Conservation (phyloP, 139 green algal genomes). For the Volvox reticuliferus region DNA sequence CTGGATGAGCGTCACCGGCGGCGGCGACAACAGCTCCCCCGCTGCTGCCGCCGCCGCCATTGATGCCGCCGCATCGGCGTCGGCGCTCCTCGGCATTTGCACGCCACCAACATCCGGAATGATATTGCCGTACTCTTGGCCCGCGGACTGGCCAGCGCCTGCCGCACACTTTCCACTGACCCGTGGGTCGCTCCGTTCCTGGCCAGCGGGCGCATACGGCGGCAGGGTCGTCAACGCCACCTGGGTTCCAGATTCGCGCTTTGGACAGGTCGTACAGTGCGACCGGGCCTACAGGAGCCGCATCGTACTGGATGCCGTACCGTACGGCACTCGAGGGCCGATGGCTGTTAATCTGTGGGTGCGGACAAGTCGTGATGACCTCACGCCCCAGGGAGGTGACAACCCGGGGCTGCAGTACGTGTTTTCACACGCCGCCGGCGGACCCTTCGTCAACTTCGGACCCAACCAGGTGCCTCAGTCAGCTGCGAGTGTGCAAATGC, state of each 20-base stretch:
- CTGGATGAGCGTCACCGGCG: neutral
- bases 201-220: constrained; percentile 8
- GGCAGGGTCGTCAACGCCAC: neutral
- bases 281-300: neutral
- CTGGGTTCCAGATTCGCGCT: constrained; percentile 24
- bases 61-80: neutral
- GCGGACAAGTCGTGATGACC: neutral
- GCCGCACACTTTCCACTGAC: constrained; percentile 40
- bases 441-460: constrained; percentile 17
- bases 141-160: constrained; percentile 37
- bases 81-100: constrained; percentile 7
- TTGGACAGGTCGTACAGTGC: constrained; percentile 23
- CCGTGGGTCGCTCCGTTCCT: constrained; percentile 26
- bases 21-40: neutral
- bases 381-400: neutral
- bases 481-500: neutral
- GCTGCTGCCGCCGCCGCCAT: neutral
- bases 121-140: constrained; percentile 22
- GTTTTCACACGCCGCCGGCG: constrained; percentile 1
- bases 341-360: constrained; percentile 42
- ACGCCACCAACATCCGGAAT: constrained; percentile 11
- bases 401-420: constrained; percentile 19
- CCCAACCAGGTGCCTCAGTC: constrained; percentile 49
- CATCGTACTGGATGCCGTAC: neutral
- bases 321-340: neutral